These are phyloP conservation scores for Parasarocladium wereldwijsianum DNA, from an alignment of 2,329 filamentous ascomycete species.

Conservation along the genomic window DNA sequence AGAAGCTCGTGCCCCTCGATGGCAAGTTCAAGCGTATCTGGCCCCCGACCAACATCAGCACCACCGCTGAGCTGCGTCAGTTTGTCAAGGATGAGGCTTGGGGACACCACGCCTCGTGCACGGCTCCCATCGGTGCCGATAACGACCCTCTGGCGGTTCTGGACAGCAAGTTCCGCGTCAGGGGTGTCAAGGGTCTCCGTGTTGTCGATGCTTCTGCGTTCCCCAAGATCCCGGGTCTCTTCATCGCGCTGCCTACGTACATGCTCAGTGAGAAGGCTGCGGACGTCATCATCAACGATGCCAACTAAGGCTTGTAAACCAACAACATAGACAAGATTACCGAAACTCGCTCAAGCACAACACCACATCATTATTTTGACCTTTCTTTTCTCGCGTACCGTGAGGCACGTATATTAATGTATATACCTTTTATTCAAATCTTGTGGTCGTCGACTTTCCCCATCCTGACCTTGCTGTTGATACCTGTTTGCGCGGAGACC, in stretches of 20 bases:
- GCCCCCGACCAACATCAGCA: conserved; percentile 22
- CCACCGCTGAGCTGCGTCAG: conserved; percentile 26
- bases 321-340: not conserved
- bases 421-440: too few relatives aligned
- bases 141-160: conserved; percentile 37
- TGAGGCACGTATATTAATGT: too few relatives aligned
- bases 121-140: conserved; percentile 37
- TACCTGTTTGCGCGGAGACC: too few relatives aligned
- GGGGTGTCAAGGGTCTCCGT: conserved; percentile 33
- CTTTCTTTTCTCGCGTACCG: too few relatives aligned
- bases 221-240: conserved; percentile 30
- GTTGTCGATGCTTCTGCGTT: conserved; percentile 46
- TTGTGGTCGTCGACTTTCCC: too few relatives aligned
- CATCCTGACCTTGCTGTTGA: too few relatives aligned
- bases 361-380: too few relatives aligned
- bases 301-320: not conserved
- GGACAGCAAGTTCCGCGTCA: conserved; percentile 37
- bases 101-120: conserved; percentile 42
- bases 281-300: conserved; percentile 29
- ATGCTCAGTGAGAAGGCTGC: conserved; percentile 48
- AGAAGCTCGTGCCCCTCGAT: conserved; percentile 18
- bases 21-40: conserved; percentile 21
- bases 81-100: conserved; percentile 29
- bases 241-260: conserved; percentile 36
- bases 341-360: not conserved